Percentiles rank a stretch among this genome's conserved stretches.
Evolutionary conservation across 2,329 filamentous ascomycete species (phyloP).

Genomic region (Didymella lethalis): DNA sequence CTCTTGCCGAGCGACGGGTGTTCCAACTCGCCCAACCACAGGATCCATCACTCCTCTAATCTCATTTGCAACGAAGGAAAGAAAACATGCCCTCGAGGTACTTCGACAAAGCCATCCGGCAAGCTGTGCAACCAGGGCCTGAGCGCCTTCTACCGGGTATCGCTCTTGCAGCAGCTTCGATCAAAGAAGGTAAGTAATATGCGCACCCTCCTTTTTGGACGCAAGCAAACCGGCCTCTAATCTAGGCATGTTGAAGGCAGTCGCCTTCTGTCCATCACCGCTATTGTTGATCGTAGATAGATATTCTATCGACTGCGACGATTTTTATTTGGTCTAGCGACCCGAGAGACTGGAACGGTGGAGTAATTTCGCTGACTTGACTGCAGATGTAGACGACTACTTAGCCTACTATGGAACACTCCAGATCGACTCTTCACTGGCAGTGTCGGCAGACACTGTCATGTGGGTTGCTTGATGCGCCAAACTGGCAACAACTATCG

Average conservation of each 20-base stretch:
- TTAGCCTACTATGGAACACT: slow-evolving; percentile 28
- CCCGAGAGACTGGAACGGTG: background rate
- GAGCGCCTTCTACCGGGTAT: slow-evolving; percentile 32
- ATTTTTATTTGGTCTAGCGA: background rate
- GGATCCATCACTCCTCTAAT: background rate
- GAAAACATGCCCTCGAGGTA: slow-evolving; percentile 18
- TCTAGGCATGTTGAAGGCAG: background rate
- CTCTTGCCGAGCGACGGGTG: background rate
- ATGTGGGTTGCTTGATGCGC: slow-evolving; percentile 46
- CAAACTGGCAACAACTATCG: slow-evolving; percentile 39
- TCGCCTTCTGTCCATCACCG: background rate
- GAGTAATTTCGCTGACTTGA: background rate
- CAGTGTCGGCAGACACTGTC: slow-evolving; percentile 30
- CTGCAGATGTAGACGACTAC: slow-evolving; percentile 22
- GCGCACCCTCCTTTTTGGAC: background rate
- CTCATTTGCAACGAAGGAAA: background rate
- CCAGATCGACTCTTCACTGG: slow-evolving; percentile 24
- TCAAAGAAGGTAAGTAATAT: slow-evolving; percentile 22
- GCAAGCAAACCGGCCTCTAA: background rate
- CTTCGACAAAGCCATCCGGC: slow-evolving; percentile 28
- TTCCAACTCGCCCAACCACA: background rate
- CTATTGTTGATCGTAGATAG: too few species aligned
- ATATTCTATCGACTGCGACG: background rate
- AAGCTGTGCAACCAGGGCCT: slow-evolving; percentile 28
- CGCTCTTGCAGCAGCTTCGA: slow-evolving; percentile 33